phyloP scores from a whole-genome alignment of 2,329 filamentous ascomycete genomes.

The Botryosphaeria dothidea region DNA sequence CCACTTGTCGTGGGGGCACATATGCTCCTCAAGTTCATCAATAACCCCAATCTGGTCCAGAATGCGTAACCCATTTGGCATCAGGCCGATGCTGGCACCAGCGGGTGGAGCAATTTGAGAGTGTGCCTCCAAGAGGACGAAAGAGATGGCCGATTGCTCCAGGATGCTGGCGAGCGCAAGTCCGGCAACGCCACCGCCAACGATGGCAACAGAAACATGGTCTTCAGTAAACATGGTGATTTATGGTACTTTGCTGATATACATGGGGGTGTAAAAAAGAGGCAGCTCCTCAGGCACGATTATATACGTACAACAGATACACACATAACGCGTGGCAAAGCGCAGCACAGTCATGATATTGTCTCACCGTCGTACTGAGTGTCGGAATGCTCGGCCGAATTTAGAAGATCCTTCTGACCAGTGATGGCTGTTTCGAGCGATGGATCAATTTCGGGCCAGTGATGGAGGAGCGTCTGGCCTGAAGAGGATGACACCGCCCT shows the following conservation, averaged over 20 bases:
- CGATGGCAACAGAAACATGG: conserved; percentile 1
- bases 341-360: too few relatives aligned
- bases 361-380: too few relatives aligned
- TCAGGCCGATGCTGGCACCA: conserved; percentile 15
- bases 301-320: too few relatives aligned
- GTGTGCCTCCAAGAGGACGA: conserved; percentile 27
- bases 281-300: too few relatives aligned
- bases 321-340: too few relatives aligned
- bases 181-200: conserved; percentile 7
- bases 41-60: conserved; percentile 15
- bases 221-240: neutral
- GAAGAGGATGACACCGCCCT: too few relatives aligned
- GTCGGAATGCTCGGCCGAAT: too few relatives aligned
- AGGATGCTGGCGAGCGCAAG: conserved; percentile 12
- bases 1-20: neutral
- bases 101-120: neutral
- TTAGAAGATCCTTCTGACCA: too few relatives aligned
- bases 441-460: too few relatives aligned
- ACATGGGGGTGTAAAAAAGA: too few relatives aligned
- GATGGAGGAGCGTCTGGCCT: too few relatives aligned
- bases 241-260: neutral
- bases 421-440: too few relatives aligned
- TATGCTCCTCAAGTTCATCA: neutral
- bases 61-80: conserved; percentile 18
- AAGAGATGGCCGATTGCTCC: conserved; percentile 1